Base-by-base conservation (phyloP, 2,329 filamentous ascomycete genomes). In the Ceratocystis harringtonii region DNA sequence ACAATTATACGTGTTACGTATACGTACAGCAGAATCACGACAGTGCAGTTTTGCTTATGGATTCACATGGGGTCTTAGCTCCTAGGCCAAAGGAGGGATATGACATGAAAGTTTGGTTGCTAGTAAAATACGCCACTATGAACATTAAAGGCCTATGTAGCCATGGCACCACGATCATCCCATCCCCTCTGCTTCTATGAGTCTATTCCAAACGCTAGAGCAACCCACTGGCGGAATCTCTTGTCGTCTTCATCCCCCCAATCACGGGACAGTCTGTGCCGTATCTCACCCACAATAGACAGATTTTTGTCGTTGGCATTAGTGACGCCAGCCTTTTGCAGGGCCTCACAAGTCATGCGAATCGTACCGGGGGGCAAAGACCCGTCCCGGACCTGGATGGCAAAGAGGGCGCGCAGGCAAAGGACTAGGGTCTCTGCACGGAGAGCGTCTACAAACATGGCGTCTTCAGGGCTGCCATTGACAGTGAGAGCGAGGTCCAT, bases 181-280 rank as follows among this genome's bases (percentile, higher is more conserved):
- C 12, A 15, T 52, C 22, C 6, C 12, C 36, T 41, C 36, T 52
- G 10, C 22, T 28, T 15, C 48, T 52, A 28, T 52, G 55, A 58
- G 55, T 58, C 55, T n/a, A 58, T 58, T 15, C 55, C 55, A 36
- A 58, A 58, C 6, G 55, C 55, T 36, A 58, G 28, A 32, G 55
- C 28, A 58, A 58, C 55, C 55, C 55, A 58, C 19, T 58, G 55
- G 7, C 28, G 55, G 30, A 58, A 58, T 36, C 55, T 58, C 12
- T 58, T 58, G 6, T 58, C 55, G 28, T 58, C 55, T 36, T 58
- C 55, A 36, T 58, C 55, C 19, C 55, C 55, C 55, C 55, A 58
- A n/a, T 58, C 55, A 15, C 55, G 55, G 32, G 28, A 58, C 28
- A 58, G 28, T n/a, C 55, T 32, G 12, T 58, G 55, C 1, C 28